These are phyloP conservation scores for Crinitomyces ghanaensis DNA, from an alignment of 805 yeast genomes.

Conservation along the genomic window DNA sequence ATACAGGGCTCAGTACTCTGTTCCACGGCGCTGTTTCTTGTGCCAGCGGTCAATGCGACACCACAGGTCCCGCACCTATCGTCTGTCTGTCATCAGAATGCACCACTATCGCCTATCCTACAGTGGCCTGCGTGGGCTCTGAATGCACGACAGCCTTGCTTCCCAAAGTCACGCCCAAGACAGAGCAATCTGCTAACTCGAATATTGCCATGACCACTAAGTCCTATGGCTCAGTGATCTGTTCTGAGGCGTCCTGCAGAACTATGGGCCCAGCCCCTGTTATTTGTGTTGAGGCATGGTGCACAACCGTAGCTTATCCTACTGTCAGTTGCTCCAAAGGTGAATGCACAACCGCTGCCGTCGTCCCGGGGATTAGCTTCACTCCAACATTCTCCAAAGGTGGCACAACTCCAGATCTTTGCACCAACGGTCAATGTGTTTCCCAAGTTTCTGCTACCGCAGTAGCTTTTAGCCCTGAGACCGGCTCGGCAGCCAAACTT, in stretches of 20 bases:
- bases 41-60: background rate
- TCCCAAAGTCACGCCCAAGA: background rate
- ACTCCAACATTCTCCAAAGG: background rate
- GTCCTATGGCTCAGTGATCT: background rate
- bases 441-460: background rate
- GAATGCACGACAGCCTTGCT: background rate
- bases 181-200: background rate
- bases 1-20: too few species aligned
- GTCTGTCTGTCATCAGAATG: too few species aligned
- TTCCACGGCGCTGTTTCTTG: background rate
- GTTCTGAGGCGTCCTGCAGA: slow-evolving; percentile 1
- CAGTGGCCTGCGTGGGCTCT: too few species aligned
- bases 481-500: background rate
- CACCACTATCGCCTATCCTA: too few species aligned
- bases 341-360: background rate
- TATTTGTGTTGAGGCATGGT: background rate
- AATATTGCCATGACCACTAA: background rate
- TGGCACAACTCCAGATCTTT: background rate
- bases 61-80: slow-evolving; percentile 1
- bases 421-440: background rate
- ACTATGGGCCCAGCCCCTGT: background rate
- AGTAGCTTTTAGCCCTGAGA: background rate
- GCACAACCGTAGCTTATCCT: background rate
- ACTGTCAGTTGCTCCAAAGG: background rate
- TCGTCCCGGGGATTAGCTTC: background rate